phyloP scores from a whole-genome alignment of 2,329 filamentous ascomycete genomes.

The Penicillium rolfsii region DNA sequence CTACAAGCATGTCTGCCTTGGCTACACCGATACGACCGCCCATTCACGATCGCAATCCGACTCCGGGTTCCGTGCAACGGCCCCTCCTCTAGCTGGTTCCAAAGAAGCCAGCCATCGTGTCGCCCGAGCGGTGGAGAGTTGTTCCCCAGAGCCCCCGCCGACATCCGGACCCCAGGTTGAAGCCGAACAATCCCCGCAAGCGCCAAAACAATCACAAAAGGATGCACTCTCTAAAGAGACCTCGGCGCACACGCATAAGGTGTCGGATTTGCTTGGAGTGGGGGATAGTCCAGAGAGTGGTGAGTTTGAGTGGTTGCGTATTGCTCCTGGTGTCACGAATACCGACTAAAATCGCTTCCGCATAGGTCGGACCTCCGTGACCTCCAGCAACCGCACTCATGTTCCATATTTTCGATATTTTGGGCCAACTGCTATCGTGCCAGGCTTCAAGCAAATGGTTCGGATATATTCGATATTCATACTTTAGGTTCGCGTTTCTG shows the following conservation, averaged over 20 bases:
- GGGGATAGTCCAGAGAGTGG: constrained; percentile 44
- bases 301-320: constrained; percentile 27
- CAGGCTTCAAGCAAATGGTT: constrained; percentile 92
- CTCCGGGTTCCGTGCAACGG: constrained; percentile 30
- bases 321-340: background rate
- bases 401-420: constrained; percentile 92
- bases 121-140: constrained; percentile 30
- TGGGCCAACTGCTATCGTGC: constrained; percentile 86
- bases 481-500: constrained; percentile 15
- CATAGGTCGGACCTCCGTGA: constrained; percentile 43
- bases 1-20: constrained; percentile 70
- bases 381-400: constrained; percentile 43
- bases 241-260: constrained; percentile 26
- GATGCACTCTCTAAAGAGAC: constrained; percentile 24
- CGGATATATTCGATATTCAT: background rate
- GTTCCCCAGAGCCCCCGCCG: constrained; percentile 32
- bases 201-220: constrained; percentile 24
- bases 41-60: constrained; percentile 41
- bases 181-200: constrained; percentile 22
- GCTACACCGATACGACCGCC: constrained; percentile 60
- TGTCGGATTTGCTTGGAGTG: constrained; percentile 29
- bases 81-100: constrained; percentile 21
- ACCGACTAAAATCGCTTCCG: constrained; percentile 10
- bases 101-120: constrained; percentile 25
- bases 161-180: constrained; percentile 10